Evolutionary conservation across 1,284 basidiomycete species (phyloP).

Genomic region (Testicularia cyperi): DNA sequence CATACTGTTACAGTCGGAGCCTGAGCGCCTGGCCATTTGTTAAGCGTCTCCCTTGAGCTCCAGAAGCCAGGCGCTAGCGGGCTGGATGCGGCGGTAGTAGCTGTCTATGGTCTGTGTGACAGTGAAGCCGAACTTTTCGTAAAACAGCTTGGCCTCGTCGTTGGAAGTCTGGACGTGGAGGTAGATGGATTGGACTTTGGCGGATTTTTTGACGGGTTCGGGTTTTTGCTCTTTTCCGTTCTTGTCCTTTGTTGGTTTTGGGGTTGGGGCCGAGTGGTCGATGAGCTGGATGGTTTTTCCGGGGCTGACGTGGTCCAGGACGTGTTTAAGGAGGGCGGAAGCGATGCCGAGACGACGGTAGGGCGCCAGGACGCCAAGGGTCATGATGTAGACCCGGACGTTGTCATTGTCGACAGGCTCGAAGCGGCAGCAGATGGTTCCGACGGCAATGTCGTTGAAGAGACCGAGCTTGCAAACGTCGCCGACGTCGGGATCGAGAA

Average conservation of each 20-base stretch:
- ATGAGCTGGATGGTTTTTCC: slow-evolving; percentile 39
- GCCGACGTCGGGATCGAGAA: slow-evolving; percentile 39
- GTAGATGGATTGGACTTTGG: slow-evolving; percentile 52
- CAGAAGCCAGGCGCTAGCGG: slow-evolving; percentile 60
- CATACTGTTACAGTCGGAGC: no score
- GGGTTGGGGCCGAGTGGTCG: slow-evolving; percentile 19
- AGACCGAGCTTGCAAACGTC: slow-evolving; percentile 57
- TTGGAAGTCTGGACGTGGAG: slow-evolving; percentile 61
- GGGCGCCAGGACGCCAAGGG: slow-evolving; percentile 61
- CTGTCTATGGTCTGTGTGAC: slow-evolving; percentile 46
- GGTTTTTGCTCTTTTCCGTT: slow-evolving; percentile 39
- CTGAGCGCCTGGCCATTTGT: no score
- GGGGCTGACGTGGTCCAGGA: slow-evolving; percentile 53
- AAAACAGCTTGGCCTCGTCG: slow-evolving; percentile 58
- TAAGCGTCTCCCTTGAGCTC: slow-evolving; percentile 39
- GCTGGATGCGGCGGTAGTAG: slow-evolving; percentile 58
- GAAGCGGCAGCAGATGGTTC: slow-evolving; percentile 58
- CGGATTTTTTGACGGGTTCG: slow-evolving; percentile 24
- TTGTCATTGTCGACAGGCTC: slow-evolving; percentile 42
- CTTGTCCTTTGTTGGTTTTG: slow-evolving; percentile 39
- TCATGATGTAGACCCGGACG: slow-evolving; percentile 61
- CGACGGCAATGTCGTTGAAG: slow-evolving; percentile 62
- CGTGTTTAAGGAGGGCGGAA: slow-evolving; percentile 54
- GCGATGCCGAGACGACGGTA: slow-evolving; percentile 62
- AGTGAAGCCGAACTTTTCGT: slow-evolving; percentile 60